Evolutionary conservation across 805 yeast genomes (phyloP), one percentile per base, ranked within the genome.

Genomic region (Wickerhamomyces pijperi): DNA sequence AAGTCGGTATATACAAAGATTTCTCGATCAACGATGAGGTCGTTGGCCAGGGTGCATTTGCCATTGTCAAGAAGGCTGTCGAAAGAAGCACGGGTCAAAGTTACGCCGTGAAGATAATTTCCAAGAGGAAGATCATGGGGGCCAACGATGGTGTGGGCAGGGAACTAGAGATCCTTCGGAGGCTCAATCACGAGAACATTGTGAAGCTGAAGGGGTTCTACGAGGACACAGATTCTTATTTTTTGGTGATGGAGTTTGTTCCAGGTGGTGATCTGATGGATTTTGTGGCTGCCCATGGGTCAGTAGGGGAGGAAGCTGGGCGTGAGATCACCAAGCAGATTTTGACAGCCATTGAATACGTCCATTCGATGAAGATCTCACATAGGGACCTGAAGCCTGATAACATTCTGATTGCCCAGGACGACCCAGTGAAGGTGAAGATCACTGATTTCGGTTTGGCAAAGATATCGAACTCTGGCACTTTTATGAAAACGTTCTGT

Each of bases 251-350:
- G 97, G 98, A 92, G 54, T 83, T 79, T 51, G 94, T 92, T 20
- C 80, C 94, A 2, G 97, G 97, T 14, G 99, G 98, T 19, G 99
- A 92, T 58, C 65, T 92, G 38, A 92, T 92, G 98, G 98, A 92
- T 63, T 88, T 85, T 60, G 94, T 90, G 2, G 90, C 94, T 1
- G 84, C 87, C 3, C 82, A 84, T 59, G 97, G 97, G 3, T 76
- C 90, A 3, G 82, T 92, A 16, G 90, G 90, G 13, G 98, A 92
- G 58, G 87, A 77, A 36, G 92, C 94, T 3, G 83, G 88, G 8
- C 78, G 82, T 48, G 95, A 84, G 43, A 84, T 92, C 19, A 72
- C 94, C 2, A 74, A 75, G 46, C 98, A 92, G 59, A 78, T 90
- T 2, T 60, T 92, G 32, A 74, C 76, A 43, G 97, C 95, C 0